Evolutionary conservation across 192 early-diverging fungal species (phyloP).

Genomic region (Paraglomus brasilianum): DNA sequence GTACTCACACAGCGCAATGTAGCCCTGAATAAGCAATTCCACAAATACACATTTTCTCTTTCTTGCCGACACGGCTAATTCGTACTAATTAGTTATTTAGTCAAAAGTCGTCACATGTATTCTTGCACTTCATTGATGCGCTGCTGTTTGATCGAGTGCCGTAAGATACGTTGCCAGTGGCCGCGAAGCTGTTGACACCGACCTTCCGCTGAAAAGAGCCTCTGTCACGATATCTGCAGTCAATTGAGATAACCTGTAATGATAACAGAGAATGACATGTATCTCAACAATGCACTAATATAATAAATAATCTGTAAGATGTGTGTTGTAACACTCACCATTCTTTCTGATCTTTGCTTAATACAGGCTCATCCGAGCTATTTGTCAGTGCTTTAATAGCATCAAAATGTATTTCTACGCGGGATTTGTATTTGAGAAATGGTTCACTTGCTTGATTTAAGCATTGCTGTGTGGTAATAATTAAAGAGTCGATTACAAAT

Average conservation of each 20-base stretch:
- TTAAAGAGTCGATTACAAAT: not conserved
- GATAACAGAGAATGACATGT: not conserved
- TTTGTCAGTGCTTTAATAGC: conserved; percentile 40
- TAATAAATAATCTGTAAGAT: not conserved
- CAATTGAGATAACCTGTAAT: conserved; percentile 41
- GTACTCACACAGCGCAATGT: no score
- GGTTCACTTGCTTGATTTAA: conserved; percentile 43
- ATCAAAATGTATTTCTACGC: conserved; percentile 46
- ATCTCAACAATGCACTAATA: not conserved
- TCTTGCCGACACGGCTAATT: no score
- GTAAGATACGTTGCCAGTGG: conserved; percentile 28
- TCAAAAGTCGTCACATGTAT: no score
- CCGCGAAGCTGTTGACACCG: conserved; percentile 32
- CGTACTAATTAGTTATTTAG: no score
- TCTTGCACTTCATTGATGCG: no score
- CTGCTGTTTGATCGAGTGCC: not conserved
- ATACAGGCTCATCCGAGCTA: conserved; percentile 36
- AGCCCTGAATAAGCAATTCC: no score
- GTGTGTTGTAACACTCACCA: conserved; percentile 34
- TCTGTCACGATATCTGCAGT: conserved; percentile 48
- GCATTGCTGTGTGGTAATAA: conserved; percentile 37
- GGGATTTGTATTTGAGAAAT: conserved; percentile 46
- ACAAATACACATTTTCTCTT: no score
- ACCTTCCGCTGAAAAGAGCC: conserved; percentile 42
- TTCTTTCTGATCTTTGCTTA: conserved; percentile 38